These are phyloP conservation scores for Cymbidium sinense DNA, from an alignment of 106 monocot species.

Conservation along the genomic window DNA sequence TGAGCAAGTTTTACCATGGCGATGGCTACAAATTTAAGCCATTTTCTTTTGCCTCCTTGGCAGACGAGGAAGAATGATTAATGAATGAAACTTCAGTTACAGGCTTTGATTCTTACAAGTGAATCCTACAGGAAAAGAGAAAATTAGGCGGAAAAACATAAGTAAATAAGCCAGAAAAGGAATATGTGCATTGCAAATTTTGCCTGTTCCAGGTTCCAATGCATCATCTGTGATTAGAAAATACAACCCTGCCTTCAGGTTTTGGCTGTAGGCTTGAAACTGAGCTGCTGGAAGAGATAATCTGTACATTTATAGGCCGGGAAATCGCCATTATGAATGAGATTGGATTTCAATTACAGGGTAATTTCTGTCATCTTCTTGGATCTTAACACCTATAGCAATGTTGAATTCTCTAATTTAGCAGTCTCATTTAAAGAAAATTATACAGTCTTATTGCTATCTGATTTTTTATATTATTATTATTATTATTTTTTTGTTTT, in stretches of 20 bases:
- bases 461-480: neutral
- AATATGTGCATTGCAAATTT: neutral
- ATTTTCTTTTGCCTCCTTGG: constrained; percentile 70
- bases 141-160: neutral
- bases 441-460: neutral
- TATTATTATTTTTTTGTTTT: neutral
- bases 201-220: neutral
- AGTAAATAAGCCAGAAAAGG: neutral
- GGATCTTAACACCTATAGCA: neutral
- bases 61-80: constrained; percentile 56
- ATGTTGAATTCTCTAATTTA: neutral
- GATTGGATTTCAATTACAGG: neutral
- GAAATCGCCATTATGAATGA: neutral
- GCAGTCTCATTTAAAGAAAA: no score
- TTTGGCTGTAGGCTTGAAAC: neutral
- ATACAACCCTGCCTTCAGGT: neutral
- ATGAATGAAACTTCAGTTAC: neutral
- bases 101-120: neutral
- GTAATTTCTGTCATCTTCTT: neutral
- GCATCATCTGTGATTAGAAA: neutral
- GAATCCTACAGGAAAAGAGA: neutral
- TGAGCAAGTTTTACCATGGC: constrained; percentile 90
- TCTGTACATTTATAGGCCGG: neutral
- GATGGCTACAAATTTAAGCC: constrained; percentile 98
- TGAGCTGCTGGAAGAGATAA: neutral